Percentiles rank a stretch among this genome's conserved stretches.
These are phyloP conservation scores for Syzygium grande DNA, from an alignment of 345 rosid species.

Conservation along the genomic window DNA sequence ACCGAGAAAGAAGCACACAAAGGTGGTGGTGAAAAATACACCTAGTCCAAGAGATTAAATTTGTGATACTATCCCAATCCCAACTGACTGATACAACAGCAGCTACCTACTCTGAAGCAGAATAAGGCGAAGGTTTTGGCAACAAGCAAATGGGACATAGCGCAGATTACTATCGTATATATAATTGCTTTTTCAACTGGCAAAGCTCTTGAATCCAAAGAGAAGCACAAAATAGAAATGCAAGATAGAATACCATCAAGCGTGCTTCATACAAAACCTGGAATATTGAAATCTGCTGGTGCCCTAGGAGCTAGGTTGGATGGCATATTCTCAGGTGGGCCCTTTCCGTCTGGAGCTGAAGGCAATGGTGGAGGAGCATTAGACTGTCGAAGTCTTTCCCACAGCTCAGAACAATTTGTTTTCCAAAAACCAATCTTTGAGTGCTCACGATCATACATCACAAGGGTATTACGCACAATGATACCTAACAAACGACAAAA, in stretches of 20 bases:
- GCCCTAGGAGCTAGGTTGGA: constrained; percentile 29
- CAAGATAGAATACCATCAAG: not conserved
- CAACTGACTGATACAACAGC: not conserved
- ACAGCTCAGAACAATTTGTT: constrained; percentile 89
- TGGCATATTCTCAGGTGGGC: constrained; percentile 20
- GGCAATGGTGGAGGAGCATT: constrained; percentile 34
- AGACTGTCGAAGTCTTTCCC: constrained; percentile 58
- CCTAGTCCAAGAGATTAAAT: not conserved
- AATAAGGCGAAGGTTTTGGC: not conserved
- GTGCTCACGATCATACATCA: constrained; percentile 76
- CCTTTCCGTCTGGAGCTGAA: constrained; percentile 25
- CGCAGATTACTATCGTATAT: not conserved
- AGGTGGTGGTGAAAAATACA: not conserved
- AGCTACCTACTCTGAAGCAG: not conserved
- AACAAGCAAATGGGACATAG: not conserved
- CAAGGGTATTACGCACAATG: constrained; percentile 78
- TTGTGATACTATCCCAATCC: not conserved
- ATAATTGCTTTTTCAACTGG: not conserved
- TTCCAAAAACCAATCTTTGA: constrained; percentile 92
- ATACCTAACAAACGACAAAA: constrained; percentile 40
- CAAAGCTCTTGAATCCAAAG: not conserved
- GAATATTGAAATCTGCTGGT: constrained; percentile 5
- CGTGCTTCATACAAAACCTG: not conserved
- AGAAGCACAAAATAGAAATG: not conserved
- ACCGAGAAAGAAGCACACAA: not conserved